Percentiles rank a stretch among this genome's conserved stretches.
Conservation (phyloP, 2,329 filamentous ascomycete genomes). For the Neonectria magnoliae region DNA sequence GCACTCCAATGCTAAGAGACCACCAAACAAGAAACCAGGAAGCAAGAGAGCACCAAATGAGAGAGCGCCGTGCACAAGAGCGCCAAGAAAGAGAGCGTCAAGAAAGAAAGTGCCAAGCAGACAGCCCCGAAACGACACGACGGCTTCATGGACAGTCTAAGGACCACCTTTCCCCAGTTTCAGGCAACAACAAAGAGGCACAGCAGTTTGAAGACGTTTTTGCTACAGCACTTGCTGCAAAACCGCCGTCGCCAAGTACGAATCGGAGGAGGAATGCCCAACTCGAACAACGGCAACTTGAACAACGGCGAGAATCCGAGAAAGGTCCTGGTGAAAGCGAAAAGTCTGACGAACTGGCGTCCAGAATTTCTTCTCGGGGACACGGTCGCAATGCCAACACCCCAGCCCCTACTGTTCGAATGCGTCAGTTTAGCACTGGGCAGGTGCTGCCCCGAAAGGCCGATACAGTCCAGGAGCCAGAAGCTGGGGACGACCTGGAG, state of each 20-base stretch:
- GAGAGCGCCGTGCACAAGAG: too few species aligned
- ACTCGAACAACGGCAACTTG: background rate
- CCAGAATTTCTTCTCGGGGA: background rate
- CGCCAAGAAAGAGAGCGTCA: too few species aligned
- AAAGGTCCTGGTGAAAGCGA: constrained; percentile 8
- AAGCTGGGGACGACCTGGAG: background rate
- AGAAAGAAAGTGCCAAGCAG: too few species aligned
- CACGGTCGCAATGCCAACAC: constrained; percentile 33
- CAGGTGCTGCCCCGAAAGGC: constrained; percentile 1
- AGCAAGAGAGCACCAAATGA: too few species aligned
- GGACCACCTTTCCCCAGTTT: too few species aligned
- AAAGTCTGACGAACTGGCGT: background rate
- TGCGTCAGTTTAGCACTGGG: constrained; percentile 9
- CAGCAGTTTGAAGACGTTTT: too few species aligned
- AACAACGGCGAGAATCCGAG: constrained; percentile 6
- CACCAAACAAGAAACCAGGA: background rate
- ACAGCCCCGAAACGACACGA: too few species aligned
- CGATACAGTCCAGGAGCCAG: constrained; percentile 5
- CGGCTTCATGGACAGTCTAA: too few species aligned
- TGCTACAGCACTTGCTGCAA: background rate
- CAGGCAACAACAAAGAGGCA: too few species aligned
- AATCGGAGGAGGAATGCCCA: constrained; percentile 4
- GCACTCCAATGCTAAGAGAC: constrained; percentile 9
- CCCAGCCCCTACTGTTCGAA: constrained; percentile 26
- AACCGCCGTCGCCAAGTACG: background rate